phyloP scores from a whole-genome alignment of 2,329 filamentous ascomycete genomes.

The Aquanectria penicillioides region DNA sequence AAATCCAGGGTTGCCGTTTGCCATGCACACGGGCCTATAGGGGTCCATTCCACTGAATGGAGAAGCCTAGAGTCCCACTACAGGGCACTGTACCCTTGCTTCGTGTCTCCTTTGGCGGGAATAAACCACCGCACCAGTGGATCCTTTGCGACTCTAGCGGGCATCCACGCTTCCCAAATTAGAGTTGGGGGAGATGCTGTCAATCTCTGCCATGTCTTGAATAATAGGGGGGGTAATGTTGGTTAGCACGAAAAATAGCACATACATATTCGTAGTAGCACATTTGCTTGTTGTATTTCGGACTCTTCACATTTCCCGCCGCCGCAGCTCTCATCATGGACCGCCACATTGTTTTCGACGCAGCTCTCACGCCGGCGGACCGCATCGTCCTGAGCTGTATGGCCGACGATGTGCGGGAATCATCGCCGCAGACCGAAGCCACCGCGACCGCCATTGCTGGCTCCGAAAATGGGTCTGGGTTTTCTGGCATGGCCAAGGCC shows the following conservation, averaged over 20 bases:
- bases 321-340: slow-evolving; percentile 30
- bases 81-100: slow-evolving; percentile 1
- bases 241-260: slow-evolving; percentile 4
- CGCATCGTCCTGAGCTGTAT: slow-evolving; percentile 52
- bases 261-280: not conserved
- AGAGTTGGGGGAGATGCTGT: slow-evolving; percentile 16
- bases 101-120: not conserved
- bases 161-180: slow-evolving; percentile 18
- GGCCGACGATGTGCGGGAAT: slow-evolving; percentile 48
- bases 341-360: slow-evolving; percentile 47
- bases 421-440: not conserved
- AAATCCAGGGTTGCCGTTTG: slow-evolving; percentile 4
- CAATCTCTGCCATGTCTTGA: slow-evolving; percentile 20
- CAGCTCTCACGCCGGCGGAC: slow-evolving; percentile 54
- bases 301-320: not conserved
- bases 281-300: not conserved
- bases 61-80: too few relatives aligned
- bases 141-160: slow-evolving; percentile 23
- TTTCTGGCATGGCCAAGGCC: not conserved
- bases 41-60: not conserved
- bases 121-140: slow-evolving; percentile 12
- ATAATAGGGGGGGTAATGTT: slow-evolving; percentile 12
- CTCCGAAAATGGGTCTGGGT: slow-evolving; percentile 12
- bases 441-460: not conserved
- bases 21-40: slow-evolving; percentile 2